Base-by-base conservation (phyloP, 2,329 filamentous ascomycete genomes). In the Xylariales sp. region DNA sequence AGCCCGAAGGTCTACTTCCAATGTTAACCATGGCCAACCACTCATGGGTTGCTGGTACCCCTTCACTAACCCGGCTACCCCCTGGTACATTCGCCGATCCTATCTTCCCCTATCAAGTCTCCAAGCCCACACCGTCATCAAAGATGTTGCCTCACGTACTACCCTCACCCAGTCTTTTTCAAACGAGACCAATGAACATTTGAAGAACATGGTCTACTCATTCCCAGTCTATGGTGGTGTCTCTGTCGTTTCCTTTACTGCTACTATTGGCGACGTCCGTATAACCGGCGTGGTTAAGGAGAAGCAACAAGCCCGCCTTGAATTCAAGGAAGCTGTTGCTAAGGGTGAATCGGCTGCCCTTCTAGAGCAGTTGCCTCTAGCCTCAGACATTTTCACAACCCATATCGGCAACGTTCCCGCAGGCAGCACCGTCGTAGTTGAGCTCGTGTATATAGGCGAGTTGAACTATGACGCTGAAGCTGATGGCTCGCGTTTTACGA, bases 331-430 rank as follows among this genome's bases (percentile, higher is more conserved):
- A 30, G 62, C 62, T 43, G 52, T 65, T 41, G 45, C 53, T 9
- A 50, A 61, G 46, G 53, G 53, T 2, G 18, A 60, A 14, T 34
- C 36, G 30, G 62, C 66, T 48, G 66, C 50, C 3, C 62, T 68
- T 1, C 34, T 68, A 9, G 66, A 65, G n/a, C 66, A 69, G 36
- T 48, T 65, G 30, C 62, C 66, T 18, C 23, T 62, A 55, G 62
- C 66, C 16, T 69, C 62, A 3, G 66, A 69, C 56, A 48, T 69
- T 58, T 69, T 69, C 28, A 65, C 52, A 2, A 62, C 62, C 3
- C 43, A 41, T 53, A 57, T 69, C 34, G 66, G 66, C 3, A 69
- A 69, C 28, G 66, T 69, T 8, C 43, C 62, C 5, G 66, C 62
- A 28, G 46, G 53, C 14, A 39, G 30, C 10, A 65, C 10, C 3